Evolutionary conservation across 208 protist genomes (phyloP).

Genomic region (Angomonas ambiguus): DNA sequence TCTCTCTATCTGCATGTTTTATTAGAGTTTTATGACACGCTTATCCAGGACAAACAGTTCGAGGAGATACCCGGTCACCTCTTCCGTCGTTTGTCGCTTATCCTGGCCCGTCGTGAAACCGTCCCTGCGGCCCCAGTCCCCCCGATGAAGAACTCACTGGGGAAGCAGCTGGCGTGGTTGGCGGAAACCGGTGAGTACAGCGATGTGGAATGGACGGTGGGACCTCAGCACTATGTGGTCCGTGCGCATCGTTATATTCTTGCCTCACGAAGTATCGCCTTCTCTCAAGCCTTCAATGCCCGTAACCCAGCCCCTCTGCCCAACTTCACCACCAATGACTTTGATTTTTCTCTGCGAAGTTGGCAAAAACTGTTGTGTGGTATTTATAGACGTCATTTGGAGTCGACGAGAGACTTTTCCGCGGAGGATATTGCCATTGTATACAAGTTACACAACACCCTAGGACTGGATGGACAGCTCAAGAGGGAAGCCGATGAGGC

Average conservation of each 20-base stretch:
- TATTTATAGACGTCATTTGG: conserved; percentile 78
- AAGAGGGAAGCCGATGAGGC: conserved; percentile 81
- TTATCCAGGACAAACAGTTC: conserved; percentile 85
- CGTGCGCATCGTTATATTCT: conserved; percentile 79
- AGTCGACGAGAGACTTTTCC: conserved; percentile 53
- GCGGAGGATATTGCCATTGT: conserved; percentile 83
- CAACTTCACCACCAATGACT: conserved; percentile 48
- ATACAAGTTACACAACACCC: conserved; percentile 73
- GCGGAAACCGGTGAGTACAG: conserved; percentile 84
- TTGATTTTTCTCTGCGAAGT: conserved; percentile 80
- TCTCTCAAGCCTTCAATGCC: conserved; percentile 64
- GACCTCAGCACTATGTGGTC: conserved; percentile 61
- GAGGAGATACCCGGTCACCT: conserved; percentile 88
- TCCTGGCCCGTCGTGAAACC: conserved; percentile 60
- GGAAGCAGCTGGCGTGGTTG: conserved; percentile 73
- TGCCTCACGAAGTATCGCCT: conserved; percentile 77
- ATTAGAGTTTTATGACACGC: conserved; percentile 76
- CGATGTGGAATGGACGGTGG: conserved; percentile 74
- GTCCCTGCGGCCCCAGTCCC: conserved; percentile 65
- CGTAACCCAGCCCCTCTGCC: conserved; percentile 41
- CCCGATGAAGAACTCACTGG: conserved; percentile 62
- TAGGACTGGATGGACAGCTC: conserved; percentile 83
- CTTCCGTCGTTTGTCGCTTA: conserved; percentile 85
- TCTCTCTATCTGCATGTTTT: conserved; percentile 79
- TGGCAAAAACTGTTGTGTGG: conserved; percentile 74